Evolutionary conservation across 371 early-diverging fungal species (phyloP), one percentile per base, ranked within the genome.

Genomic region (Mucor lusitanicus): DNA sequence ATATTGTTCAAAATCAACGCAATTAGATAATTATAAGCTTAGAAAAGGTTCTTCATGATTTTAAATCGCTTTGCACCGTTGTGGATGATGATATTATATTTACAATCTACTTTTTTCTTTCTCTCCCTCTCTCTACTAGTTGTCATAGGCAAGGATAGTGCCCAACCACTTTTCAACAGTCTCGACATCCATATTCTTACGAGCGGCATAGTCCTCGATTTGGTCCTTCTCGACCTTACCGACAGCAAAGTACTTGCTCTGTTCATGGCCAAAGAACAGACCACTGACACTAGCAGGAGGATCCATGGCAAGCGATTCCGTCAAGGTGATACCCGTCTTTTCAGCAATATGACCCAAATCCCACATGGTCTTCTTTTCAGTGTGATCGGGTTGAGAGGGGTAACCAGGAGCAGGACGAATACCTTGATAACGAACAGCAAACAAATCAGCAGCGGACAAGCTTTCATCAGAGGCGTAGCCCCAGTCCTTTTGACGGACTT

Each of bases 401-500:
- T 94, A 94, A 33, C 94, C 97, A 3, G 95, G 95, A 0, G 97
- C 97, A 19, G 96, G 96, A 23, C 96, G 91, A 68, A 96, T 96
- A 59, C 96, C 97, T 74, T 91, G 90, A 75, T 96, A 96, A 73
- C 94, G 94, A 68, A 96, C 88, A 69, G 91, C 86, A 77, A 95
- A 85, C 83, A 95, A 70, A 35, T 93, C 94, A 54, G 87, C 87
- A 30, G 92, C 80, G n/a, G 86, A 77, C 63, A 95, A 80, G 1
- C 75, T 76, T 79, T 96, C 95, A 12, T 91, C 83, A 6, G 86
- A 78, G 6, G 91, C 86, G 82, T 95, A 96, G 25, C 95, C 96
- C 97, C 97, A 96, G 50, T 88, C 83, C 17, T 89, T 85, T 57
- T 86, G 89, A 27, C 97, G 91, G 54, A 96, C 89, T 61, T 91